A percentile compares a stretch with the other conserved stretches of the same genome.
Evolutionary conservation across 2,329 filamentous ascomycete species (phyloP).

Genomic region (Colletotrichum lentis): DNA sequence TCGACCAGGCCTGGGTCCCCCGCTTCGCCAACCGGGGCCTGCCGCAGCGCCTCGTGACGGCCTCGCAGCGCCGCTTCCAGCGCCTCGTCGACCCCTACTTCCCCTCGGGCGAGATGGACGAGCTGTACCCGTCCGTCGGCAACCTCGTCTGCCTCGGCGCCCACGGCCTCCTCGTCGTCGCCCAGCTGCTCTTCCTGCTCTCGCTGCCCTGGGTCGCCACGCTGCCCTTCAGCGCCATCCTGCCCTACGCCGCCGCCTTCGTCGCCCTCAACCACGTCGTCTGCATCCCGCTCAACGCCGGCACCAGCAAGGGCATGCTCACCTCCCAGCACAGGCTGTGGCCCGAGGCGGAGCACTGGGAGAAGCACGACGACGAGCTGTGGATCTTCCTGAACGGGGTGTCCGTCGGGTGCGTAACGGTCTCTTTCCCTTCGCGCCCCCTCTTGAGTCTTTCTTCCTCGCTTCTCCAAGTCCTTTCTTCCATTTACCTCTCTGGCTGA

Average conservation of each 20-base stretch:
- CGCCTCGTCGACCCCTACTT: constrained; percentile 39
- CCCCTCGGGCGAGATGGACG: constrained; percentile 65
- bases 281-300: constrained; percentile 61
- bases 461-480: no score
- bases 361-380: constrained; percentile 65
- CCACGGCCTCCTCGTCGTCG: constrained; percentile 65
- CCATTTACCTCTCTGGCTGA: no score
- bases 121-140: constrained; percentile 65
- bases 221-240: constrained; percentile 59
- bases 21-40: neutral
- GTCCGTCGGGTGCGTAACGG: constrained; percentile 61
- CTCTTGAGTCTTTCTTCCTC: no score
- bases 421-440: no score
- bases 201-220: constrained; percentile 59
- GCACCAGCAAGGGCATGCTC: constrained; percentile 50
- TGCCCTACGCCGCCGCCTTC: constrained; percentile 52
- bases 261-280: constrained; percentile 60
- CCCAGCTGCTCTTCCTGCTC: constrained; percentile 69
- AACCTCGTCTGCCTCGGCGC: constrained; percentile 67
- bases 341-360: constrained; percentile 44
- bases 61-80: neutral
- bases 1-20: constrained; percentile 7
- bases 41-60: neutral
- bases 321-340: constrained; percentile 60
- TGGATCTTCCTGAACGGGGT: constrained; percentile 87